Conservation (phyloP, 495 filamentous ascomycete species). For the Achaetomiella virescens region DNA sequence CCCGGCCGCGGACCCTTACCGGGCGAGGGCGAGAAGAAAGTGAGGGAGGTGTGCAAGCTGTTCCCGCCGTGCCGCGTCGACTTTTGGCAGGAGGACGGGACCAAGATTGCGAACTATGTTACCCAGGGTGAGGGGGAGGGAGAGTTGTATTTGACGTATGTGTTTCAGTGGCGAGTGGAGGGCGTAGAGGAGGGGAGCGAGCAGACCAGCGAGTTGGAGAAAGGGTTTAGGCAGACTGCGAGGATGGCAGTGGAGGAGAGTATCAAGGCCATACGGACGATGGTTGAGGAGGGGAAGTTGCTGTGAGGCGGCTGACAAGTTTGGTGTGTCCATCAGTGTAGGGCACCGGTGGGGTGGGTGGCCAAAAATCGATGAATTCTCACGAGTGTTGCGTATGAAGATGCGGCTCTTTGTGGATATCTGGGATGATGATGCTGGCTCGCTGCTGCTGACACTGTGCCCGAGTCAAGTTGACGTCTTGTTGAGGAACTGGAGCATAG, state of each 20-base stretch:
- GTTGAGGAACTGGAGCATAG: no score
- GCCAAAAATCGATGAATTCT: no score
- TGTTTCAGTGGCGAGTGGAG: constrained; percentile 36
- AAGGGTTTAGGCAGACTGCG: constrained; percentile 32
- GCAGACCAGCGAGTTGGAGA: constrained; percentile 24
- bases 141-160: constrained; percentile 34
- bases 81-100: constrained; percentile 35
- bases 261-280: constrained; percentile 32
- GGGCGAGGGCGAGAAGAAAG: constrained; percentile 2
- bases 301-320: not conserved
- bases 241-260: constrained; percentile 35
- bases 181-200: constrained; percentile 27
- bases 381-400: not conserved
- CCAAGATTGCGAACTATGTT: constrained; percentile 32
- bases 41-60: constrained; percentile 26
- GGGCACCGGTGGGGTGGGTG: not conserved
- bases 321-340: not conserved
- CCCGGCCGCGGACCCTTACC: constrained; percentile 7
- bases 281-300: constrained; percentile 31
- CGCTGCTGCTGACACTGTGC: no score
- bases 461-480: no score
- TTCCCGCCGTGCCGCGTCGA: constrained; percentile 32
- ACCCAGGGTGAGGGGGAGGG: constrained; percentile 25
- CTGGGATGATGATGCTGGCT: no score
- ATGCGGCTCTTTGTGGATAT: no score